Evolutionary conservation across 2,329 filamentous ascomycete genomes (phyloP), one percentile per base, ranked within the genome.

Genomic region (Aureobasidium vineae): DNA sequence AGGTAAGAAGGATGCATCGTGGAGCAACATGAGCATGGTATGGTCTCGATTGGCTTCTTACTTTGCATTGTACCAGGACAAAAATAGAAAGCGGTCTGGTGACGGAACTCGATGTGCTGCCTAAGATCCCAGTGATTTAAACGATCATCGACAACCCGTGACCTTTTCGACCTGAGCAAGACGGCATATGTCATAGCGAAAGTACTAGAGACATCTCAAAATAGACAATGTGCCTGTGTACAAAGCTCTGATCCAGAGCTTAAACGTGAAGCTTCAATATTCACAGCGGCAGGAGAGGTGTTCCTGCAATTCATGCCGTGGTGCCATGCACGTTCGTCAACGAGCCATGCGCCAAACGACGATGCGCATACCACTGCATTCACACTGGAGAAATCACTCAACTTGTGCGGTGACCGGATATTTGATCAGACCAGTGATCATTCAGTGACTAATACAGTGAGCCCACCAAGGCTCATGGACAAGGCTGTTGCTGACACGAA

Each of bases 401-500:
- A 28, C 23, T 16, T 56, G 36, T 28, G 28, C 7, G 43, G 49
- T 26, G n/a, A n/a, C 26, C 57, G 31, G 43, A 36, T 2, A 23
- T 19, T 23, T 36, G 26, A 16, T 49, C n/a, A n/a, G 28, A 41
- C 45, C n/a, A 53, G 47, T 41, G 31, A 23, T 52, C 21, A 41
- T 31, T 1, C 3, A 33, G n/a, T 3, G 4, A 54, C 19, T 10
- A n/a, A 21, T 15, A 16, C 47, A 23, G 50, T 38, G 43, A 38
- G 15, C 28, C 8, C n/a, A 65, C 7, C 40, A 54, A 49, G 50
- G 33, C 50, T 36, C 13, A 11, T n/a, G 26, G 31, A 31, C 49
- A 43, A 54, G 52, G 63, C 49, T 57, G 41, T 36, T 47, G 49
- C 52, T 54, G 63, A 65, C 50, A 56, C 43, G 50, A 47, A 49